phyloP scores from a whole-genome alignment of 441 rosid genomes.

The Aquilaria agallochum region DNA sequence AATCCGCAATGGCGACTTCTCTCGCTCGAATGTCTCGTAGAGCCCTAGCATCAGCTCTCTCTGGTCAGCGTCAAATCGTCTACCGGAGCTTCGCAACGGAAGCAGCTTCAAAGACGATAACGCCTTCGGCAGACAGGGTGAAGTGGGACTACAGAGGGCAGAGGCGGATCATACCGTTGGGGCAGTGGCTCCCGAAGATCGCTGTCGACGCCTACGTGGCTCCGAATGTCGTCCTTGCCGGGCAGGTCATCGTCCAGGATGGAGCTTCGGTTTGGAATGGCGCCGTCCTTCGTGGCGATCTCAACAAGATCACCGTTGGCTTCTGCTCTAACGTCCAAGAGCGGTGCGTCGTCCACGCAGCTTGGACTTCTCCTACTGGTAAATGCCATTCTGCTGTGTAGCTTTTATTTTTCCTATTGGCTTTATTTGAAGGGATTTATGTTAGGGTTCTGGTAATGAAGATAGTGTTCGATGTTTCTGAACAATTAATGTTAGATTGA shows the following conservation, averaged over 20 bases:
- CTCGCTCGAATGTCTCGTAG: conserved; percentile 52
- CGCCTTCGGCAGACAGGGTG: conserved; percentile 75
- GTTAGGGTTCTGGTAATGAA: conserved; percentile 2
- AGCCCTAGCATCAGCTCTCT: conserved; percentile 21
- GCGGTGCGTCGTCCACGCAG: conserved; percentile 92
- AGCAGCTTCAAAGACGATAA: conserved; percentile 38
- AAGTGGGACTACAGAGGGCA: conserved; percentile 99
- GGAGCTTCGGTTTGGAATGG: conserved; percentile 98
- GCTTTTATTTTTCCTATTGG: background rate
- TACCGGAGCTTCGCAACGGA: conserved; percentile 34
- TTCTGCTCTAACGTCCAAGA: conserved; percentile 96
- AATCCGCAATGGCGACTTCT: conserved; percentile 53
- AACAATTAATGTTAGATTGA: too few species aligned
- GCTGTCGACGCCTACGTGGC: conserved; percentile 98
- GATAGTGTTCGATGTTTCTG: background rate
- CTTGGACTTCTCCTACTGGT: conserved; percentile 99
- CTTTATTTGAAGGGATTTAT: background rate
- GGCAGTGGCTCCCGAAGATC: conserved; percentile 93
- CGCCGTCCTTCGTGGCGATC: conserved; percentile 92
- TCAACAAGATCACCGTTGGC: conserved; percentile 84
- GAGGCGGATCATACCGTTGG: conserved; percentile 88
- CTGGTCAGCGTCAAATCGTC: conserved; percentile 10
- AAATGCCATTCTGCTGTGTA: conserved; percentile 2
- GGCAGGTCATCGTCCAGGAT: conserved; percentile 82
- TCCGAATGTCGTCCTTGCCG: conserved; percentile 90